Evolutionary conservation across 192 early-diverging fungal genomes (phyloP), one percentile per base, ranked within the genome.

Genomic region (Entomortierella lignicola): DNA sequence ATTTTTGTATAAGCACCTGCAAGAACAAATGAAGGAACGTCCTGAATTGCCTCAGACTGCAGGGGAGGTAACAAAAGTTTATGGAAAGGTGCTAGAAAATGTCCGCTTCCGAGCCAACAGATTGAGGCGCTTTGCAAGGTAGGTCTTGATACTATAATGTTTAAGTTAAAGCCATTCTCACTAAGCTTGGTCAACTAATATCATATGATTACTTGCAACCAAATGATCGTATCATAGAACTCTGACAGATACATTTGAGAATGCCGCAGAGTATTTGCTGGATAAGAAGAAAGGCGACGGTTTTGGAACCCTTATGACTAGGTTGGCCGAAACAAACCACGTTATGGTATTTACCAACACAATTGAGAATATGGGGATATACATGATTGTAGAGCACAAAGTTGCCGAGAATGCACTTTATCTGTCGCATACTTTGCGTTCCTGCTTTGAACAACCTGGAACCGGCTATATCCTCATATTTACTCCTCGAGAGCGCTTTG

Each of bases 231-330:
- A 17, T 62, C 52, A 52, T 66, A 88, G 86, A 66, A 83, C 81
- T 2, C 63, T 89, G 29, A 89, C 86, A 44, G 73, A 72, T n/a
- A 81, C 89, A 18, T 82, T 89, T 42, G 88, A 91, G 53, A 93
- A 94, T 66, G 85, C 94, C 13, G 85, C 94, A 13, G 94, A 97
- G 79, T 94, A 94, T 67, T 72, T 82, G 10, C 73, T 93, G 29
- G 86, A 91, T 58, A 79, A 56, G 50, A 79, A 79, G 43, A 66
- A 65, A 7, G 86, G 89, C 43, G 85, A 83, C 23, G 81, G 75
- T 50, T 67, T 84, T 74, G 85, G 81, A 44, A 65, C 77, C 21
- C 80, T 96, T 47, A 82, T 94, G 54, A 77, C 85, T 20, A 81
- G 77, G 62, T 83, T 96, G 43, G 88, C 89, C 8, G 83, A 87